phyloP scores from a whole-genome alignment of 805 yeast species.

The Ogataea degrootiae region DNA sequence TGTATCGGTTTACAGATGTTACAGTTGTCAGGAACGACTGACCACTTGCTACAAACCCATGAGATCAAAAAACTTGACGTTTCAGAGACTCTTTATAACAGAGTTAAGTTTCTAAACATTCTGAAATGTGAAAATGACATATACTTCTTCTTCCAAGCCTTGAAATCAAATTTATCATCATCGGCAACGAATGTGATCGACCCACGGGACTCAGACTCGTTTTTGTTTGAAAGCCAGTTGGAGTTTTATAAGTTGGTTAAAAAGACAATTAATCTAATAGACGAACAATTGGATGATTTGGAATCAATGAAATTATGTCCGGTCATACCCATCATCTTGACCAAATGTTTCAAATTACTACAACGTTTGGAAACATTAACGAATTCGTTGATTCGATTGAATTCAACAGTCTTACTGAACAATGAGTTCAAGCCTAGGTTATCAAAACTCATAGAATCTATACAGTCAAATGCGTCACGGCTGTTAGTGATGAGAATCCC shows the following conservation, averaged over 20 bases:
- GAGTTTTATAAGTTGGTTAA: slow-evolving; percentile 26
- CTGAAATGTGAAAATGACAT: slow-evolving; percentile 22
- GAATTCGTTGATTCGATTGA: slow-evolving; percentile 21
- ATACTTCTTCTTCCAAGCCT: slow-evolving; percentile 9
- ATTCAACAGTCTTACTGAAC: slow-evolving; percentile 10
- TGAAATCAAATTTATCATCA: slow-evolving; percentile 1
- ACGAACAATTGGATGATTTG: slow-evolving; percentile 28
- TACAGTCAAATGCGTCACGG: slow-evolving; percentile 13
- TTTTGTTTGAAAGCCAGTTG: slow-evolving; percentile 26
- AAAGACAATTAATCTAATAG: slow-evolving; percentile 24
- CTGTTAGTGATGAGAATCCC: slow-evolving; percentile 15
- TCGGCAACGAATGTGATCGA: not conserved
- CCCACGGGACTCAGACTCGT: slow-evolving; percentile 20
- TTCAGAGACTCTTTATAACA: slow-evolving; percentile 8
- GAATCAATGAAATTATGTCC: slow-evolving; percentile 24
- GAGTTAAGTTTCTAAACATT: slow-evolving; percentile 24
- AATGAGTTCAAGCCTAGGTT: slow-evolving; percentile 22
- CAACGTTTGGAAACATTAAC: slow-evolving; percentile 13
- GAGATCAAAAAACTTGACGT: slow-evolving; percentile 9
- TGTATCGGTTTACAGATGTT: slow-evolving; percentile 23
- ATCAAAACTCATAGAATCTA: slow-evolving; percentile 19
- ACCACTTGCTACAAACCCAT: slow-evolving; percentile 11
- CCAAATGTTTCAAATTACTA: slow-evolving; percentile 25
- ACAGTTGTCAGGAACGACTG: slow-evolving; percentile 14
- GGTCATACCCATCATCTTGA: slow-evolving; percentile 19